These are phyloP conservation scores for Prunella vulgaris DNA, from an alignment of 257 asterid species.

Conservation along the genomic window DNA sequence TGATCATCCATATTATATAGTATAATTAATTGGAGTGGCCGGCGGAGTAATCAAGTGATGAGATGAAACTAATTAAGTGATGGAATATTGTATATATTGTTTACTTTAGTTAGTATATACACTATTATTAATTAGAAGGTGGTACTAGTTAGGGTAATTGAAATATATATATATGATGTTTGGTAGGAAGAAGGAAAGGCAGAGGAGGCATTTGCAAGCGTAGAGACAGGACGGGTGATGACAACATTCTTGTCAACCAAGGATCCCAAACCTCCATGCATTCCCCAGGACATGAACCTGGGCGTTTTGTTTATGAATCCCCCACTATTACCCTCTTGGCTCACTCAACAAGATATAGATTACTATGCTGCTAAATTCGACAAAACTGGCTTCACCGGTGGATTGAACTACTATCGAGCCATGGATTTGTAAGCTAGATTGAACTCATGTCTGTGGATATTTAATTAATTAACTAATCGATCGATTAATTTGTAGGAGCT, in stretches of 20 bases:
- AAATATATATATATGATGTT: too few species aligned
- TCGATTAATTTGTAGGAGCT: conserved; percentile 26
- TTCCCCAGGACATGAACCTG: conserved; percentile 21
- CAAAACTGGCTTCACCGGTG: conserved; percentile 47
- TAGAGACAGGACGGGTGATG: conserved; percentile 12
- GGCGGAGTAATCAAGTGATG: too few species aligned
- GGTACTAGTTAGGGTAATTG: too few species aligned
- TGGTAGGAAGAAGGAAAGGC: conserved; percentile 32
- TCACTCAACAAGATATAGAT: conserved; percentile 36
- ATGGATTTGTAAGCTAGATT: conserved; percentile 34
- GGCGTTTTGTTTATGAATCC: conserved; percentile 14
- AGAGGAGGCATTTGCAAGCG: conserved; percentile 31
- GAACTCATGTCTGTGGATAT: too few species aligned
- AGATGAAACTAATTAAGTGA: too few species aligned
- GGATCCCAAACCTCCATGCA: conserved; percentile 21
- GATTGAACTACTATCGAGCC: conserved; percentile 50
- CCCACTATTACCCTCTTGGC: conserved; percentile 34
- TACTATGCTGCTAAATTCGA: conserved; percentile 36
- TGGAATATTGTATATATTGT: too few species aligned
- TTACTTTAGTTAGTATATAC: too few species aligned
- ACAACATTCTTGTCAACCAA: background rate
- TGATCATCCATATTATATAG: too few species aligned
- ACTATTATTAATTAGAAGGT: too few species aligned
- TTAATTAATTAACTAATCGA: too few species aligned
- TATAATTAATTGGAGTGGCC: too few species aligned